A percentile compares a stretch with the other conserved stretches of the same genome.
These are phyloP conservation scores for Phyllosticta ampelicida DNA, from an alignment of 2,329 filamentous ascomycete species.

Conservation along the genomic window DNA sequence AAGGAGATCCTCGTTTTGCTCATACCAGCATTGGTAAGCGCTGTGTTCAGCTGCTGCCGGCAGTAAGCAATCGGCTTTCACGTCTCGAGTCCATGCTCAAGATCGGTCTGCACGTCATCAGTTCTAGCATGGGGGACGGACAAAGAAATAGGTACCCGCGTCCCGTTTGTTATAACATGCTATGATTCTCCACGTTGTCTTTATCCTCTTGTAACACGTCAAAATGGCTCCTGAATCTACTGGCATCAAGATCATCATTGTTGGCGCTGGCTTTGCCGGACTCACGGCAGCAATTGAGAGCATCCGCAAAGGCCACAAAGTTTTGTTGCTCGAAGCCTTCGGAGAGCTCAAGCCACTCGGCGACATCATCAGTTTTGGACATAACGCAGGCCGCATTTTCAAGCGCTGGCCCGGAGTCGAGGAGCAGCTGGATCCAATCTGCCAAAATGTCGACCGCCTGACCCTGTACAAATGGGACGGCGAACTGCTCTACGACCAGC, in stretches of 20 bases:
- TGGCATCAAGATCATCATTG: constrained; percentile 28
- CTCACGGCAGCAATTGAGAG: constrained; percentile 55
- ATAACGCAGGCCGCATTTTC: constrained; percentile 51
- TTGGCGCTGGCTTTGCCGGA: constrained; percentile 45
- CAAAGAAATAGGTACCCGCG: not conserved
- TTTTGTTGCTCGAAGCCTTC: constrained; percentile 47
- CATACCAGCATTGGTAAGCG: not conserved
- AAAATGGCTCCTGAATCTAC: not conserved
- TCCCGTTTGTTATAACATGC: not conserved
- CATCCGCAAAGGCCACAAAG: constrained; percentile 48
- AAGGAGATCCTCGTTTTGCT: not conserved
- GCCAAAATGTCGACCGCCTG: constrained; percentile 45
- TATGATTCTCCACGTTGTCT: not conserved
- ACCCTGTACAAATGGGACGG: constrained; percentile 51
- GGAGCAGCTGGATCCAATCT: constrained; percentile 38
- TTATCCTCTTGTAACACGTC: not conserved
- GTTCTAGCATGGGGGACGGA: not conserved
- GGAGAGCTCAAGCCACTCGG: constrained; percentile 46
- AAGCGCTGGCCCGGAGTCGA: constrained; percentile 39
- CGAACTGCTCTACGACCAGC: constrained; percentile 50
- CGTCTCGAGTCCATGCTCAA: not conserved
- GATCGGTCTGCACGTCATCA: not conserved
- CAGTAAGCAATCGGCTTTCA: not conserved
- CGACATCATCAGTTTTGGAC: constrained; percentile 52
- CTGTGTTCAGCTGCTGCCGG: not conserved